phyloP scores from a whole-genome alignment of 805 yeast species.

The Yarrowia sp. region DNA sequence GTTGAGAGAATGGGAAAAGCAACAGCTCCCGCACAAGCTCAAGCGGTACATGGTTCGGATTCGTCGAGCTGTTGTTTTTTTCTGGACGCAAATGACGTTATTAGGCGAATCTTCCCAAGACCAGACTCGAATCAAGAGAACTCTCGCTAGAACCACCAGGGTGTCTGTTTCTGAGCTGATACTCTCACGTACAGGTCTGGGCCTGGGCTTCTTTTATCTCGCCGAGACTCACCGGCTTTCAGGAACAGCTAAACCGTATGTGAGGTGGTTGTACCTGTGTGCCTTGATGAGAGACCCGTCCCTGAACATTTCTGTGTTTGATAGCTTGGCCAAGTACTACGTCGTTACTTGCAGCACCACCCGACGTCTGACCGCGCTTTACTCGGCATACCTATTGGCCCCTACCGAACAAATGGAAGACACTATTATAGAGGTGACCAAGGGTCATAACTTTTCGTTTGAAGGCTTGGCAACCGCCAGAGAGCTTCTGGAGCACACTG shows the following conservation, averaged over 20 bases:
- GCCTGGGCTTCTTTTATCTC: neutral
- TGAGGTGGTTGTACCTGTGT: conserved; percentile 9
- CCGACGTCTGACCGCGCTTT: neutral
- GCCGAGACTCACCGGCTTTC: conserved; percentile 20
- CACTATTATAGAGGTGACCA: neutral
- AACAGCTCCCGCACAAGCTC: conserved; percentile 8
- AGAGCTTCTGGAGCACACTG: conserved; percentile 8
- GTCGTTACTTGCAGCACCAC: neutral
- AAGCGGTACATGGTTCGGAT: neutral
- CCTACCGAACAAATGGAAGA: neutral
- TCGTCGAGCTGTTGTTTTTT: conserved; percentile 1
- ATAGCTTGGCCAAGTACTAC: neutral
- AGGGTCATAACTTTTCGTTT: neutral
- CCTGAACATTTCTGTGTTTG: neutral
- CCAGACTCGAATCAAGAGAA: neutral
- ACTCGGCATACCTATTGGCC: neutral
- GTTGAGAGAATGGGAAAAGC: conserved; percentile 20
- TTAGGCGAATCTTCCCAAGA: neutral
- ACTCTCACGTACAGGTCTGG: neutral
- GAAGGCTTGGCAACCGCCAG: neutral
- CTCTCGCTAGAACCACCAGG: conserved; percentile 3
- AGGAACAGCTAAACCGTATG: conserved; percentile 10
- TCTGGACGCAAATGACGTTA: conserved; percentile 1
- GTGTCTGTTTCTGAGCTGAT: conserved; percentile 7
- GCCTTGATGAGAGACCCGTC: neutral